A percentile compares a stretch with the other conserved stretches of the same genome.
phyloP scores from a whole-genome alignment of 2,329 filamentous ascomycete species.

The Zalaria sp. region DNA sequence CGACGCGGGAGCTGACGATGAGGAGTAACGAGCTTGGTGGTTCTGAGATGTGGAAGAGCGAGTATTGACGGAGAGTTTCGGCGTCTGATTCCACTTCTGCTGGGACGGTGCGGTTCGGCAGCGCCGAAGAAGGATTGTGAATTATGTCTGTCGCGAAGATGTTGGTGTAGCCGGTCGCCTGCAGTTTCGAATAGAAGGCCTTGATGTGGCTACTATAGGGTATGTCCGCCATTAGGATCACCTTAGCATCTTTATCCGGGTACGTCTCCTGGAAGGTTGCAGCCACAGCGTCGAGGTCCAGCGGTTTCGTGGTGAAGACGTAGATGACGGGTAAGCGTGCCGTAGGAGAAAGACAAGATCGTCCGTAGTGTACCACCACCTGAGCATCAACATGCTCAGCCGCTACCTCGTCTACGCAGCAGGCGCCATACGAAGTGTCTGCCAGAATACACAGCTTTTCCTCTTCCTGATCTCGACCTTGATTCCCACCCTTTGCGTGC shows the following conservation, averaged over 20 bases:
- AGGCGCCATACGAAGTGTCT: conserved; percentile 93
- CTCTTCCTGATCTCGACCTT: conserved; percentile 16
- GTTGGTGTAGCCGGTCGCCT: conserved; percentile 51
- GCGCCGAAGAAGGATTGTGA: conserved; percentile 61
- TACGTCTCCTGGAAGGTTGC: conserved; percentile 57
- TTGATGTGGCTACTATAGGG: conserved; percentile 67
- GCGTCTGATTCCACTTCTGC: conserved; percentile 29
- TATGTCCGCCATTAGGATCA: conserved; percentile 79
- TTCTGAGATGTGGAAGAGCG: conserved; percentile 72
- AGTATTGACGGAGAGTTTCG: conserved; percentile 46
- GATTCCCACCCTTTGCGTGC: neutral
- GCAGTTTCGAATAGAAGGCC: conserved; percentile 40
- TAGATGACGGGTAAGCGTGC: conserved; percentile 78
- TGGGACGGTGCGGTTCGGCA: conserved; percentile 72
- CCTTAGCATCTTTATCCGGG: conserved; percentile 44
- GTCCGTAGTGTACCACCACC: conserved; percentile 85
- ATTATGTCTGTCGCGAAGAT: conserved; percentile 58
- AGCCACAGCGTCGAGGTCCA: conserved; percentile 48
- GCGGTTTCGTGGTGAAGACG: conserved; percentile 63
- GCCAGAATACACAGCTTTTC: conserved; percentile 66
- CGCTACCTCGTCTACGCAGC: conserved; percentile 92
- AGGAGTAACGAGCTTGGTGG: conserved; percentile 73
- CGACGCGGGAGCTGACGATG: conserved; percentile 70
- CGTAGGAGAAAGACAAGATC: conserved; percentile 83
- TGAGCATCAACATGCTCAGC: conserved; percentile 87